Percentiles rank a stretch among this genome's conserved stretches.
phyloP scores from a whole-genome alignment of 176 grass and related monocot species.

The Pharus latifolius region DNA sequence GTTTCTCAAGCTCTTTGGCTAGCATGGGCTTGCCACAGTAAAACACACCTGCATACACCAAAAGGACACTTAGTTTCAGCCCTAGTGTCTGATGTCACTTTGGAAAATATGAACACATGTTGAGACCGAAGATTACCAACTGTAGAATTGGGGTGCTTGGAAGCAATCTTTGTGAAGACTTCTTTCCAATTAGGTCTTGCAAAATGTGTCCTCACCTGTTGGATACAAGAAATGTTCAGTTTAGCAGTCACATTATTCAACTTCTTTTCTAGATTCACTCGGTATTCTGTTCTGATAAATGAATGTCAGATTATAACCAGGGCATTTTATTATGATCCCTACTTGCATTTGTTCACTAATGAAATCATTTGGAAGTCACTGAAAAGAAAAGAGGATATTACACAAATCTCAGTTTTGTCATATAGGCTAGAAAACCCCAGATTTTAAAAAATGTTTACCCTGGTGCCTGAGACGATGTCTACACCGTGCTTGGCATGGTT shows the following conservation, averaged over 20 bases:
- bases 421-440: no score
- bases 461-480: constrained; percentile 67
- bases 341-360: not conserved
- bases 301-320: no score
- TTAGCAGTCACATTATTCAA: not conserved
- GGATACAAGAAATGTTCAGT: not conserved
- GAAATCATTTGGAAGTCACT: no score
- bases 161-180: constrained; percentile 52
- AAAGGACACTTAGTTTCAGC: not conserved
- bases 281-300: no score
- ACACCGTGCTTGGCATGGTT: constrained; percentile 85
- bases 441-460: constrained; percentile 36
- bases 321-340: no score
- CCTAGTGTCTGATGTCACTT: not conserved
- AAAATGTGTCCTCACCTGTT: constrained; percentile 82
- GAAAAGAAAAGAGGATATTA: no score
- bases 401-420: no score
- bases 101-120: not conserved
- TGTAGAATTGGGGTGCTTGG: constrained; percentile 57
- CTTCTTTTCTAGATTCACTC: not conserved
- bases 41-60: constrained; percentile 48
- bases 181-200: constrained; percentile 83
- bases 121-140: constrained; percentile 43
- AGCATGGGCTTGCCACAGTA: constrained; percentile 60
- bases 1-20: constrained; percentile 57